A percentile compares a stretch with the other conserved stretches of the same genome.
phyloP scores from a whole-genome alignment of 352 stramenopile genomes.

The Pythium biforme region DNA sequence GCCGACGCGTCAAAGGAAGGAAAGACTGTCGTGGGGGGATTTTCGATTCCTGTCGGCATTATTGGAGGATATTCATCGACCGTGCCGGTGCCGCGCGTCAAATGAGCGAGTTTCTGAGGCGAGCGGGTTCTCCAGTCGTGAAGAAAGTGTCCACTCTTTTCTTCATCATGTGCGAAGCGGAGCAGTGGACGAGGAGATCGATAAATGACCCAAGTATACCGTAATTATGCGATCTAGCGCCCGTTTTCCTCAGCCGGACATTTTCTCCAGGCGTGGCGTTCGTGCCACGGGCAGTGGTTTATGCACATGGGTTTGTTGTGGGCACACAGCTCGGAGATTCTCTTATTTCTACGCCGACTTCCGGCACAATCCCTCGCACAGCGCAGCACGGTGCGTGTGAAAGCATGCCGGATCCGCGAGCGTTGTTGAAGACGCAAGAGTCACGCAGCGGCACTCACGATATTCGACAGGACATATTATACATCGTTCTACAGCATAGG shows the following conservation, averaged over 20 bases:
- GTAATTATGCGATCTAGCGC: conserved; percentile 20
- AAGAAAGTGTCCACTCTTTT: not conserved
- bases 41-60: not conserved
- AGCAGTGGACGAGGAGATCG: conserved; percentile 1
- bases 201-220: conserved; percentile 24
- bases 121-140: not conserved
- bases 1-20: not conserved
- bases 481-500: too few relatives aligned
- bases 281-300: too few relatives aligned
- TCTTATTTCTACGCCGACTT: too few relatives aligned
- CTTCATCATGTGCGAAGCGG: not conserved
- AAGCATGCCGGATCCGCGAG: too few relatives aligned
- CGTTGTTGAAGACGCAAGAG: too few relatives aligned
- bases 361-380: too few relatives aligned
- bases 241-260: not conserved
- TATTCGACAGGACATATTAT: too few relatives aligned
- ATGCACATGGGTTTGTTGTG: too few relatives aligned
- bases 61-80: not conserved
- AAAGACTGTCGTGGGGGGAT: conserved; percentile 1
- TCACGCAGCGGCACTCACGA: too few relatives aligned
- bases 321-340: too few relatives aligned
- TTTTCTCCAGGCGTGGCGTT: too few relatives aligned
- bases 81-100: not conserved
- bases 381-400: too few relatives aligned
- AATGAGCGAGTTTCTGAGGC: not conserved